Evolutionary conservation across 2,329 filamentous ascomycete genomes (phyloP), one percentile per base, ranked within the genome.

Genomic region (Trichothecium roseum): DNA sequence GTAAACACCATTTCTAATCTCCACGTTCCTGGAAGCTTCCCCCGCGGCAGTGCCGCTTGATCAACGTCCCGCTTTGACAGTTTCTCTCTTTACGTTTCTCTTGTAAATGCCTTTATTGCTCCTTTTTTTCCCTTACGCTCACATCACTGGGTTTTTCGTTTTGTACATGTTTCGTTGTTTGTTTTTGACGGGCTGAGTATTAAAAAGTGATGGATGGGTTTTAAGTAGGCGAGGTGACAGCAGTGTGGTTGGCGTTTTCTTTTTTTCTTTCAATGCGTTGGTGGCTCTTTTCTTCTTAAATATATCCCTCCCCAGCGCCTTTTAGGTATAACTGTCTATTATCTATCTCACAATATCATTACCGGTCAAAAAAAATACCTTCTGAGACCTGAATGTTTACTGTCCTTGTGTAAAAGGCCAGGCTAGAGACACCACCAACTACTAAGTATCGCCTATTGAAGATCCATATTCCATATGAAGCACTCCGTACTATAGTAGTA

Each of bases 1-100:
- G 61, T 66, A 6, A 64, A 68, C 10, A 73, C 69, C 18, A 72
- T 83, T 30, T 77, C 75, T 37, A 70, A 79, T 48, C 56, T 85
- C 34, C 78, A 82, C 49, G 70, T 86, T 14, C 81, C 81, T 4
- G 81, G 81, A 9, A 68, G 79, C 45, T 86, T 69, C 50, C 77
- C 77, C 8, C 64, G 56, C 42, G 52, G 41, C 36, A 45, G 60
- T 42, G 46, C 78, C 63, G 38, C 71, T 49, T 52, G 62, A 63
- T 52, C 17, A 37, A 17, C 32, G 20, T 24, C 10, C 10, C 10
- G 20, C 30, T 32, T 16, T 34, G 35, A 39, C n/a, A 26, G 34
- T 18, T 40, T 46, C 42, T 35, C n/a, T 42, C 32, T 34, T 38
- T 37, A 29, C 28, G n/a, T 30, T 32, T 30, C 27, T 16, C 14